Evolutionary conservation across 1,284 basidiomycete species (phyloP).

Genomic region (Gymnopus androsaceus): DNA sequence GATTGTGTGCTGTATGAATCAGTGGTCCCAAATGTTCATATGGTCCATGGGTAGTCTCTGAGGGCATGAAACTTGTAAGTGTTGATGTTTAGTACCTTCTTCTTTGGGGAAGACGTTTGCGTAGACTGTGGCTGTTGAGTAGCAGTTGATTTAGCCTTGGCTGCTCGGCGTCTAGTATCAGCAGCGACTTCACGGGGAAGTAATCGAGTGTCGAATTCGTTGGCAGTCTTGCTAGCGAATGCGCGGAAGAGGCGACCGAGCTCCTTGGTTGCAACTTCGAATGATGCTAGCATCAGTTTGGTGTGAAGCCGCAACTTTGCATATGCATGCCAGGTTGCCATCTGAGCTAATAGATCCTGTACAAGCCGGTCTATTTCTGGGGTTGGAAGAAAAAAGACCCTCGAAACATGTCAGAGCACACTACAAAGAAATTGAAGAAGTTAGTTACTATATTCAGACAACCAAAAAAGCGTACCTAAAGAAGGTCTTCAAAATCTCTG

Average conservation of each 20-base stretch:
- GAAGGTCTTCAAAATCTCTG: constrained; percentile 29
- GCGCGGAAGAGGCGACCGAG: constrained; percentile 5
- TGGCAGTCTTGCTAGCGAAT: constrained; percentile 7
- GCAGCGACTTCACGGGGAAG: constrained; percentile 4
- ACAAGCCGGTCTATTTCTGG: neutral
- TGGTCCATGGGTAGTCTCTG: constrained; percentile 6
- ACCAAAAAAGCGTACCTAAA: constrained; percentile 21
- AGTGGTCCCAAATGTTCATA: constrained; percentile 15
- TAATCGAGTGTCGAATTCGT: constrained; percentile 8
- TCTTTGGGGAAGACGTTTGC: too few species aligned
- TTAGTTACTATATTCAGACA: neutral
- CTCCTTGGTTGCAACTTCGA: constrained; percentile 6
- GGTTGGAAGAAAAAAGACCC: neutral
- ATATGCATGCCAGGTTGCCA: constrained; percentile 14
- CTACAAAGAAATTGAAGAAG: neutral
- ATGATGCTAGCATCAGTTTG: neutral
- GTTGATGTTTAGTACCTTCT: constrained; percentile 25
- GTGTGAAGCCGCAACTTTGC: constrained; percentile 28
- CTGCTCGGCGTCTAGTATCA: neutral
- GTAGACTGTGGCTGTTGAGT: too few species aligned
- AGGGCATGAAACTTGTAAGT: constrained; percentile 25
- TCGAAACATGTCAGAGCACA: neutral
- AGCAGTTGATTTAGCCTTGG: neutral
- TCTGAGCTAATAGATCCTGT: neutral
- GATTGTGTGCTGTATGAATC: constrained; percentile 8